phyloP scores from a whole-genome alignment of 2,329 filamentous ascomycete species.

The Diaporthe vexans region DNA sequence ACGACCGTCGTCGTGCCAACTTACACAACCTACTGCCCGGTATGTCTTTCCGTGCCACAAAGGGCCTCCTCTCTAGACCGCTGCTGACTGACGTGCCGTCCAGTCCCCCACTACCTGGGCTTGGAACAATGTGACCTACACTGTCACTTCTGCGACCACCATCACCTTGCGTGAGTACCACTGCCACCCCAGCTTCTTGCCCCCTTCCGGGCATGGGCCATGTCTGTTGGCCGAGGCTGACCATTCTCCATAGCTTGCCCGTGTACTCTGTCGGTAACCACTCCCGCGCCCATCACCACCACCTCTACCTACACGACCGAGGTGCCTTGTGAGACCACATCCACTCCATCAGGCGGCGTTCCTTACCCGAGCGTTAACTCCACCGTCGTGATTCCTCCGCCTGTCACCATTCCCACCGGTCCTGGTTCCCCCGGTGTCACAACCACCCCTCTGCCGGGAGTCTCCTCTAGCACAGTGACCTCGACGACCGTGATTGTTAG shows the following conservation, averaged over 20 bases:
- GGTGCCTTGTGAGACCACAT: constrained; percentile 40
- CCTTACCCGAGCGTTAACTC: constrained; percentile 37
- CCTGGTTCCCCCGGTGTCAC: constrained; percentile 24
- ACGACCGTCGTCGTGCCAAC: constrained; percentile 56
- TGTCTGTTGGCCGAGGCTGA: constrained; percentile 45
- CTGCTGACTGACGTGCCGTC: constrained; percentile 30
- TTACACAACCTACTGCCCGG: constrained; percentile 60
- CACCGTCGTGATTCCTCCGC: constrained; percentile 36
- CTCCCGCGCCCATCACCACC: constrained; percentile 49
- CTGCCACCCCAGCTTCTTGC: not conserved
- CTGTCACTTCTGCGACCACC: constrained; percentile 56
- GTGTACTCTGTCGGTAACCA: constrained; percentile 57
- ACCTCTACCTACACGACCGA: constrained; percentile 44
- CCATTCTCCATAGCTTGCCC: constrained; percentile 59
- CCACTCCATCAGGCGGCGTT: constrained; percentile 33
- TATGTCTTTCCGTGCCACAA: constrained; percentile 48
- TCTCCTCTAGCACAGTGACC: constrained; percentile 38
- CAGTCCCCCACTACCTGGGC: constrained; percentile 56
- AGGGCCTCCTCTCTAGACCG: not conserved
- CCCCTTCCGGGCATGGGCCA: too few species aligned
- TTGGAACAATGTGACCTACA: constrained; percentile 59
- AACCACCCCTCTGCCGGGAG: constrained; percentile 37
- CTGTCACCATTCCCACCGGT: constrained; percentile 38
- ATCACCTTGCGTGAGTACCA: constrained; percentile 60
- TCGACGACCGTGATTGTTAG: constrained; percentile 42